Base-by-base conservation (phyloP, 192 early-diverging fungal genomes). In the Podila epicladia region DNA sequence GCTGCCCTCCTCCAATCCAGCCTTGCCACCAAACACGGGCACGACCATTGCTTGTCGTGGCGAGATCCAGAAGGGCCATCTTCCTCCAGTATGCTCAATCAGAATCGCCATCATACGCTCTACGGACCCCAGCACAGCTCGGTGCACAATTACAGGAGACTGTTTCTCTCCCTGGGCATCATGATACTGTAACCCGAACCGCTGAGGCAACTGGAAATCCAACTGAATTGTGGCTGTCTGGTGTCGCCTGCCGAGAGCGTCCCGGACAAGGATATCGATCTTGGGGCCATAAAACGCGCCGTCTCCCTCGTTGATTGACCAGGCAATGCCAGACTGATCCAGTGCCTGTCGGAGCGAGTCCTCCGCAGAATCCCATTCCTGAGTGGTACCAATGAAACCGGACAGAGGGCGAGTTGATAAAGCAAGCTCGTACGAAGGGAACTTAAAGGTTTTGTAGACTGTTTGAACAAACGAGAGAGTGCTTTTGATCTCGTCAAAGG, bases 231-330 rank as follows among this genome's bases (percentile, higher is more conserved):
- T 98, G 6, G 95, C 97, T 8, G 95, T 97, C 72, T 98, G 97
- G 75, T 97, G 97, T 58, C 85, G 85, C 37, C 96, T 85, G 15
- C 93, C 93, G 7, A 94, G 72, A 2, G 92, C 92, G 74, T 98
- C 97, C 64, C 84, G 84, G 1, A 98, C 92, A 63, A 91, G 88
- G 26, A 97, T 90, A 73, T 98, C 97, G 67, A 98, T 97, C 75
- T 98, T 98, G 65, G 97, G 97, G 2, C 97, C 97, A 79, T 98
- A 98, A 73, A 98, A 98, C 2, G 95, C 97, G 7, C 96, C 97
- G 78, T 98, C 97, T 9, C 94, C 95, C 35, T 87, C 82, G 50
- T 95, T 96, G 9, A 94, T 67, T 0, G 88, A 83, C 93, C 94
- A 97, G 6, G 73, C 61, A 48, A 83, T 59, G 4, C 89, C 90